phyloP scores from a whole-genome alignment of 345 rosid genomes.

The Schrenkiella parvula region DNA sequence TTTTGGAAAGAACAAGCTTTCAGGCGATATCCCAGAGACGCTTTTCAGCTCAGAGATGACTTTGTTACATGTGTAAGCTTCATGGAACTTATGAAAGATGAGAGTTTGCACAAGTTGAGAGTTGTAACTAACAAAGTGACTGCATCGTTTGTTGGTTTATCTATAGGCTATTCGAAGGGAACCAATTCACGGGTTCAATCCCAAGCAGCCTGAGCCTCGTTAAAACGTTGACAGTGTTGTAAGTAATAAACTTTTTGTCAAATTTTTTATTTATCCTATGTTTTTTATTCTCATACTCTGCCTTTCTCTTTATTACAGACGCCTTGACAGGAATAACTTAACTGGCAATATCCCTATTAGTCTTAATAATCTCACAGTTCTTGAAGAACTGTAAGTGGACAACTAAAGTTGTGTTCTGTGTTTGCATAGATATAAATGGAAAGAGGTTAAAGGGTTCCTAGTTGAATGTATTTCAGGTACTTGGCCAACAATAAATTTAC shows the following conservation, averaged over 20 bases:
- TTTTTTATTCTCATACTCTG: background rate
- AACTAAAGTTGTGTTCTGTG: background rate
- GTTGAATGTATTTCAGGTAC: constrained; percentile 41
- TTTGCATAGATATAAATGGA: background rate
- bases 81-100: background rate
- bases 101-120: background rate
- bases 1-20: constrained; percentile 62
- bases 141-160: background rate
- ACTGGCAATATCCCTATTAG: constrained; percentile 49
- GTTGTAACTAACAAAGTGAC: background rate
- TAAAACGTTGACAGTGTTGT: constrained; percentile 54
- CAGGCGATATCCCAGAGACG: constrained; percentile 51
- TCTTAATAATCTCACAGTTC: constrained; percentile 51
- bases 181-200: constrained; percentile 48
- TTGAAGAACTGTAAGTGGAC: constrained; percentile 57
- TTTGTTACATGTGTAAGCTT: constrained; percentile 74
- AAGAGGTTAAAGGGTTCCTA: background rate
- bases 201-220: constrained; percentile 64
- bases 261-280: background rate
- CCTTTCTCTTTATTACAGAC: constrained; percentile 42
- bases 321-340: constrained; percentile 60
- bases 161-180: constrained; percentile 67
- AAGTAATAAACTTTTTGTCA: constrained; percentile 32
- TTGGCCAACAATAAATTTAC: constrained; percentile 59
- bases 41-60: constrained; percentile 67